These are phyloP conservation scores for Nitzschia putrida DNA, from an alignment of 108 stramenopile genomes.

Conservation along the genomic window DNA sequence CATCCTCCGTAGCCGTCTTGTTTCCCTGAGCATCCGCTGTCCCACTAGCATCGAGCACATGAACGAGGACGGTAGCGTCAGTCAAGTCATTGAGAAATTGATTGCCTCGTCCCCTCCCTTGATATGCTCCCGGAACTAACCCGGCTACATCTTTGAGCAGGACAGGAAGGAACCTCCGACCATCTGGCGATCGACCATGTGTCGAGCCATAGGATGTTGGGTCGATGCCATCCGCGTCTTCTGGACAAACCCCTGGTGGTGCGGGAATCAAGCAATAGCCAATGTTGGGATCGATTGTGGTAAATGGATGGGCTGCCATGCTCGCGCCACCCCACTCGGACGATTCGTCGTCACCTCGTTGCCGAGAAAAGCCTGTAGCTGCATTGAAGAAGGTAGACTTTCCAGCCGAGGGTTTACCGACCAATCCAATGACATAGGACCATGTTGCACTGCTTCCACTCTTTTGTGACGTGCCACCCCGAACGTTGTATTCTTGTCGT, in stretches of 20 bases:
- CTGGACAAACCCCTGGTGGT: conserved; percentile 69
- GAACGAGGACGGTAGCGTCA: conserved; percentile 89
- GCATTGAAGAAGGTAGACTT: conserved; percentile 93
- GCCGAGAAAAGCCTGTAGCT: conserved; percentile 79
- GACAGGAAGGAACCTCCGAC: conserved; percentile 77
- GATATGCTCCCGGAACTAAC: conserved; percentile 89
- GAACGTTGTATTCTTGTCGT: neutral
- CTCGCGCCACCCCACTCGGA: conserved; percentile 68
- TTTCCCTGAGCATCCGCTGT: conserved; percentile 78
- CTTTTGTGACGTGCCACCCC: neutral
- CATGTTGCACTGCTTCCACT: conserved; percentile 43
- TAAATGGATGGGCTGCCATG: conserved; percentile 92
- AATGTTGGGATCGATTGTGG: conserved; percentile 93
- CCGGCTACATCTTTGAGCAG: conserved; percentile 90
- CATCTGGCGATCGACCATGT: conserved; percentile 73
- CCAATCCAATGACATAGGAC: conserved; percentile 63
- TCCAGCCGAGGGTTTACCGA: conserved; percentile 84
- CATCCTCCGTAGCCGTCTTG: conserved; percentile 24
- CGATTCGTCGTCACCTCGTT: conserved; percentile 41
- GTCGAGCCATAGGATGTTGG: conserved; percentile 52
- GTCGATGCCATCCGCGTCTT: conserved; percentile 40
- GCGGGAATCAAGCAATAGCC: conserved; percentile 81
- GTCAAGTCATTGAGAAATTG: conserved; percentile 88
- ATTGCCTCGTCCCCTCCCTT: conserved; percentile 84
- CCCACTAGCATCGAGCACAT: conserved; percentile 79